Evolutionary conservation across 805 yeast genomes (phyloP).

Genomic region (Saccharomycopsis olivae): DNA sequence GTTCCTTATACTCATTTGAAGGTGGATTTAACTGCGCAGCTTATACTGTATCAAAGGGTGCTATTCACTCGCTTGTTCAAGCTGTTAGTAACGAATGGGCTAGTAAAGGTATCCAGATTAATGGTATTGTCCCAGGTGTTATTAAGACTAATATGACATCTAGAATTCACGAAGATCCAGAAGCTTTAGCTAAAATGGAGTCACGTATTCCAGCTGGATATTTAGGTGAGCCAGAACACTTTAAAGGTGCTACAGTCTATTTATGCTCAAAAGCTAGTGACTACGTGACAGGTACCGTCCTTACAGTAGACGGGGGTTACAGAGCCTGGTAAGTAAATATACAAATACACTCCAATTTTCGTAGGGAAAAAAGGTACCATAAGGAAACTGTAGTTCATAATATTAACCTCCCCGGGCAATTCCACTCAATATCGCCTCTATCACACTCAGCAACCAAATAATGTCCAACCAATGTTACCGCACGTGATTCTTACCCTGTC

Average conservation of each 20-base stretch:
- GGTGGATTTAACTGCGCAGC: slow-evolving; percentile 31
- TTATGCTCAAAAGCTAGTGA: slow-evolving; percentile 40
- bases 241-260: slow-evolving; percentile 30
- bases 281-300: slow-evolving; percentile 40
- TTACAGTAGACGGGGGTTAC: slow-evolving; percentile 47
- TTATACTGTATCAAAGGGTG: slow-evolving; percentile 35
- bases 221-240: slow-evolving; percentile 38
- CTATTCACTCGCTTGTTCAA: slow-evolving; percentile 24
- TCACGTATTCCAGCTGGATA: slow-evolving; percentile 35
- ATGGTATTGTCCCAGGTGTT: slow-evolving; percentile 41
- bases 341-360: too few relatives aligned
- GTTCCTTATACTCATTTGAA: slow-evolving; percentile 31
- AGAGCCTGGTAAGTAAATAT: not conserved
- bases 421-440: too few relatives aligned
- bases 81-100: slow-evolving; percentile 37
- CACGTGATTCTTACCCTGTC: too few relatives aligned
- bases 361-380: too few relatives aligned
- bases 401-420: too few relatives aligned
- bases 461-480: too few relatives aligned
- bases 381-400: too few relatives aligned
- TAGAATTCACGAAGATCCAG: slow-evolving; percentile 22
- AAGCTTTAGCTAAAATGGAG: slow-evolving; percentile 23
- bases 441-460: too few relatives aligned
- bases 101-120: slow-evolving; percentile 33
- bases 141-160: slow-evolving; percentile 37